phyloP scores from a whole-genome alignment of 1,284 basidiomycete genomes.

The Flammula alnicola region DNA sequence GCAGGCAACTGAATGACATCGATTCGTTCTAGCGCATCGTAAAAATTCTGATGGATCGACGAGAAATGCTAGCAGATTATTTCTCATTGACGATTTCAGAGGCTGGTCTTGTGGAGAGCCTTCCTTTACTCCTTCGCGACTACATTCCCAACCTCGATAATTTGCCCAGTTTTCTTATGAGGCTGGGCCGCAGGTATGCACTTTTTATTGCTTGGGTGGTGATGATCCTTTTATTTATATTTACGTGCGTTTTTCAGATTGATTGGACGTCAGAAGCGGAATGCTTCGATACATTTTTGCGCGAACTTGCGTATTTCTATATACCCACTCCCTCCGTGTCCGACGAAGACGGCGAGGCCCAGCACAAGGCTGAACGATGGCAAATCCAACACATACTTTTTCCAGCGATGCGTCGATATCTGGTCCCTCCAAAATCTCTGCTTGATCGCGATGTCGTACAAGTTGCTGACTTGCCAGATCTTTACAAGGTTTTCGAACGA shows the following conservation, averaged over 20 bases:
- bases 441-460: slow-evolving; percentile 81
- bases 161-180: slow-evolving; percentile 84
- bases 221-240: too few relatives aligned
- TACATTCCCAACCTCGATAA: slow-evolving; percentile 89
- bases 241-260: slow-evolving; percentile 54
- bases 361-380: slow-evolving; percentile 69
- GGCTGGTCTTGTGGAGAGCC: slow-evolving; percentile 67
- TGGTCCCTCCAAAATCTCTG: slow-evolving; percentile 70
- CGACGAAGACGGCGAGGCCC: slow-evolving; percentile 31
- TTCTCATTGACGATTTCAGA: slow-evolving; percentile 79
- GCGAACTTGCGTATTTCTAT: slow-evolving; percentile 92
- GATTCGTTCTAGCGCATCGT: slow-evolving; percentile 56
- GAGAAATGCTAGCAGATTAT: slow-evolving; percentile 93
- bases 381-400: slow-evolving; percentile 90
- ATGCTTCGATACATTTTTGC: slow-evolving; percentile 87
- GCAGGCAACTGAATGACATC: not conserved
- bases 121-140: slow-evolving; percentile 85
- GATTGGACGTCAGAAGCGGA: slow-evolving; percentile 85
- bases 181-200: slow-evolving; percentile 81
- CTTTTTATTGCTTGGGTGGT: not conserved
- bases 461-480: slow-evolving; percentile 84
- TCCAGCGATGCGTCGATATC: slow-evolving; percentile 78
- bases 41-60: slow-evolving; percentile 56
- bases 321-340: slow-evolving; percentile 51
- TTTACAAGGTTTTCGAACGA: slow-evolving; percentile 91